These are phyloP conservation scores for Paramecium sonneborni DNA, from an alignment of 73 alveolate genomes.

Conservation along the genomic window DNA sequence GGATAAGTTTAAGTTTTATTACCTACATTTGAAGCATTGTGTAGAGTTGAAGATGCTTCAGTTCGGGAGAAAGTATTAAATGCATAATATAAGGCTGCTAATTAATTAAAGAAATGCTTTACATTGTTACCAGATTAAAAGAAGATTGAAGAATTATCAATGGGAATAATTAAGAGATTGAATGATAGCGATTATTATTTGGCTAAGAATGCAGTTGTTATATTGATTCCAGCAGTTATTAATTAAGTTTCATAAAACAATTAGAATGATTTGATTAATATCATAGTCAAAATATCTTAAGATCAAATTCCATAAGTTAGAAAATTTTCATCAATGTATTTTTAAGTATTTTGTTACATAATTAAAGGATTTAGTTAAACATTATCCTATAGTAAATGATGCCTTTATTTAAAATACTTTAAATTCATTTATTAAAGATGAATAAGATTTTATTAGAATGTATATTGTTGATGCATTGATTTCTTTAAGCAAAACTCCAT, in stretches of 20 bases:
- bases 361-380: conserved; percentile 58
- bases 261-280: conserved; percentile 68
- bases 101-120: conserved; percentile 69
- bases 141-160: conserved; percentile 72
- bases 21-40: conserved; percentile 80
- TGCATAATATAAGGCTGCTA: conserved; percentile 64
- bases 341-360: conserved; percentile 20
- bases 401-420: neutral
- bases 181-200: conserved; percentile 78
- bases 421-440: conserved; percentile 59
- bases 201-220: conserved; percentile 75
- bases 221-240: conserved; percentile 74
- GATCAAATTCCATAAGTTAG: conserved; percentile 63
- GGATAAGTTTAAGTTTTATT: conserved; percentile 81
- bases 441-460: conserved; percentile 61
- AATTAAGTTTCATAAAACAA: conserved; percentile 70
- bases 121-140: conserved; percentile 47
- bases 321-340: conserved; percentile 56
- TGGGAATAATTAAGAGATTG: conserved; percentile 73
- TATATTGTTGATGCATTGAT: conserved; percentile 58
- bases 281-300: conserved; percentile 28
- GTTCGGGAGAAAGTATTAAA: conserved; percentile 81
- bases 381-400: conserved; percentile 45
- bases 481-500: neutral
- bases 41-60: conserved; percentile 83